Conservation (phyloP, 176 grass and related monocot species). For the barley (Hordeum vulgare) region DNA sequence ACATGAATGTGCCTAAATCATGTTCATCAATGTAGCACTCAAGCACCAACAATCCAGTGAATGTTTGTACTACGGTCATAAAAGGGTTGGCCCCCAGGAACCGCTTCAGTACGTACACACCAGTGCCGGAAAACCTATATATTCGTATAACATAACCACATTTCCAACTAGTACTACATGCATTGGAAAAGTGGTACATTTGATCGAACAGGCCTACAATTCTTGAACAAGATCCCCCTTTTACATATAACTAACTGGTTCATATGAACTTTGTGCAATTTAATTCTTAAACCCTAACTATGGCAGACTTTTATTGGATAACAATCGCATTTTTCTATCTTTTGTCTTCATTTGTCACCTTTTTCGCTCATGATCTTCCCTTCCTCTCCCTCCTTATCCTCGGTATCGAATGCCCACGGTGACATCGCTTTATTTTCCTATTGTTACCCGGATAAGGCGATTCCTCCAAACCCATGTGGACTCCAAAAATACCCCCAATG, state of each 20-base stretch:
- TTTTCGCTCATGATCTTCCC: too few species aligned
- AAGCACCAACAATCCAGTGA: constrained; percentile 37
- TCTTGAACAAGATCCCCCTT: neutral
- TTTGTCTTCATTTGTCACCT: neutral
- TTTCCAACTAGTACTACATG: neutral
- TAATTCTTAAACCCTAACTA: neutral
- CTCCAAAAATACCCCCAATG: too few species aligned
- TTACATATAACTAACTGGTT: neutral
- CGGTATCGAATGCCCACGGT: neutral
- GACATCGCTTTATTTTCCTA: too few species aligned
- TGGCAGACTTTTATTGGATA: neutral
- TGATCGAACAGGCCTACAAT: neutral
- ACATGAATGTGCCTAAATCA: constrained; percentile 45
- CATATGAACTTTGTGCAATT: neutral
- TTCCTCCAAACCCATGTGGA: too few species aligned
- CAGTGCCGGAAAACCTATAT: neutral
- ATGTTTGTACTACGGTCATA: constrained; percentile 36
- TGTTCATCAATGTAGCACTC: constrained; percentile 43
- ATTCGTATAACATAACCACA: neutral
- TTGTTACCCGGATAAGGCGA: too few species aligned
- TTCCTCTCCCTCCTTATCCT: neutral
- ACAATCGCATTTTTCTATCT: neutral
- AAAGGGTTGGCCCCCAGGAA: neutral
- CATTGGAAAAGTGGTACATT: neutral
- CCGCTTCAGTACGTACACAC: constrained; percentile 27